Evolutionary conservation across 768 basidiomycete species (phyloP).

Genomic region (Pleurotus tuoliensis): DNA sequence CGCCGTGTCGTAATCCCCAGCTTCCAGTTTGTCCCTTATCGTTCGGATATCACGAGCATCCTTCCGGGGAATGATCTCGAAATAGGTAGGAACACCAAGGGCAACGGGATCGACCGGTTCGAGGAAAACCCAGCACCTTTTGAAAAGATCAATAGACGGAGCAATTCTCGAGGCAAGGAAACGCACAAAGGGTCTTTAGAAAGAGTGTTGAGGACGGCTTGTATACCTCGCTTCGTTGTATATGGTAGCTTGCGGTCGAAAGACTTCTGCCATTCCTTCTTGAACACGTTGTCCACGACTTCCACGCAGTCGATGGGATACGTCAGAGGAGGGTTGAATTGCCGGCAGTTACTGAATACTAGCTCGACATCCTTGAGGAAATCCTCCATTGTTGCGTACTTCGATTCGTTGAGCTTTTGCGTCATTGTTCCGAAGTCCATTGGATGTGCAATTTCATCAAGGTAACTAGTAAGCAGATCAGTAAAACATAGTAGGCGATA

Average conservation of each 20-base stretch:
- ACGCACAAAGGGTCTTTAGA: slow-evolving; percentile 65
- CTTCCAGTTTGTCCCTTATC: slow-evolving; percentile 77
- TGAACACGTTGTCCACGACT: slow-evolving; percentile 68
- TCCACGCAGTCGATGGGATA: slow-evolving; percentile 72
- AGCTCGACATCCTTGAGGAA: slow-evolving; percentile 79
- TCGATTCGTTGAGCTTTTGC: slow-evolving; percentile 58
- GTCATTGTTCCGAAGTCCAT: slow-evolving; percentile 92
- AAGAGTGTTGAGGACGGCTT: slow-evolving; percentile 64
- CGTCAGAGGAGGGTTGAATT: slow-evolving; percentile 85
- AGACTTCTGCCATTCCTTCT: slow-evolving; percentile 82
- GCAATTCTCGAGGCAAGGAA: slow-evolving; percentile 5
- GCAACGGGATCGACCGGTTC: slow-evolving; percentile 86
- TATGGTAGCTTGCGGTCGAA: slow-evolving; percentile 69
- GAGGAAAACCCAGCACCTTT: slow-evolving; percentile 72
- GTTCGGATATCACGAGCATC: slow-evolving; percentile 84
- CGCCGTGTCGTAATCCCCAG: slow-evolving; percentile 75
- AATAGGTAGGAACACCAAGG: slow-evolving; percentile 84
- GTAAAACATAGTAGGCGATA: background rate
- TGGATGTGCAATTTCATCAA: slow-evolving; percentile 85
- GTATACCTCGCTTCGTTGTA: slow-evolving; percentile 77
- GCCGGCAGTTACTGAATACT: slow-evolving; percentile 84
- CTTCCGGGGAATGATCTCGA: slow-evolving; percentile 78
- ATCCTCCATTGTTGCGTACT: slow-evolving; percentile 79
- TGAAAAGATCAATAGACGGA: slow-evolving; percentile 10
- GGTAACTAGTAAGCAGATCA: slow-evolving; percentile 54